Percentiles rank a stretch among this genome's conserved stretches.
Conservation (phyloP, 169 alveolate species). For the Theileria orientalis region DNA sequence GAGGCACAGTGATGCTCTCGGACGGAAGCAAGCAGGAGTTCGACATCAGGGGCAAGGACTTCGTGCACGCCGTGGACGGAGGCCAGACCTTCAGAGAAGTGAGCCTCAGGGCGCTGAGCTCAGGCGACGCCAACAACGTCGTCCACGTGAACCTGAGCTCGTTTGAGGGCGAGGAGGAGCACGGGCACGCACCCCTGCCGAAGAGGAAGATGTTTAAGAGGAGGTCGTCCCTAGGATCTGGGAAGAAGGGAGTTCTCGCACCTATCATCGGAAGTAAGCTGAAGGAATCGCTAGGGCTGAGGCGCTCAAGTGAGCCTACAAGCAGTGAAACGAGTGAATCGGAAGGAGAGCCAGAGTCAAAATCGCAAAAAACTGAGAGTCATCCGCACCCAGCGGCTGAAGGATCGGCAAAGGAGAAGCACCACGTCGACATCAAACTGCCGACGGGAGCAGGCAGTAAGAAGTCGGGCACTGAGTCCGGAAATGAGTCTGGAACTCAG, state of each 20-base stretch:
- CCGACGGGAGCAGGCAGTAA: no score
- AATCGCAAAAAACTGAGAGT: no score
- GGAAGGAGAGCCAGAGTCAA: no score
- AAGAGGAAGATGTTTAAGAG: constrained; percentile 3
- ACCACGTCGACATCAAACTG: no score
- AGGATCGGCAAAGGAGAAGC: no score
- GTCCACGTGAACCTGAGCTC: constrained; percentile 42
- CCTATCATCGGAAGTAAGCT: neutral
- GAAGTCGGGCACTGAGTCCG: neutral
- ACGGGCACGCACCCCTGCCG: neutral
- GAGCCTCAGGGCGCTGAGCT: constrained; percentile 52
- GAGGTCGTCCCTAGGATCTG: neutral
- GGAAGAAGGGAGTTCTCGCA: neutral
- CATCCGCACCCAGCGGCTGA: no score
- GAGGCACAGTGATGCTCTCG: constrained; percentile 32
- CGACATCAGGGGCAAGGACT: constrained; percentile 38
- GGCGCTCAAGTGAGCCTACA: no score
- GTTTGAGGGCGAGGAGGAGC: neutral
- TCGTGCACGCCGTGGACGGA: constrained; percentile 61
- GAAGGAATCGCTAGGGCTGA: no score
- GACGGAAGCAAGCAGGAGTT: constrained; percentile 43
- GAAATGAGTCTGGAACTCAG: neutral
- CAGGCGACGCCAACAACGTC: constrained; percentile 58
- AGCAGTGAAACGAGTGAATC: no score
- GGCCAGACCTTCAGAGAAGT: constrained; percentile 56